Evolutionary conservation across 768 basidiomycete species (phyloP).

Genomic region (Omphalotus guepiniiformis): DNA sequence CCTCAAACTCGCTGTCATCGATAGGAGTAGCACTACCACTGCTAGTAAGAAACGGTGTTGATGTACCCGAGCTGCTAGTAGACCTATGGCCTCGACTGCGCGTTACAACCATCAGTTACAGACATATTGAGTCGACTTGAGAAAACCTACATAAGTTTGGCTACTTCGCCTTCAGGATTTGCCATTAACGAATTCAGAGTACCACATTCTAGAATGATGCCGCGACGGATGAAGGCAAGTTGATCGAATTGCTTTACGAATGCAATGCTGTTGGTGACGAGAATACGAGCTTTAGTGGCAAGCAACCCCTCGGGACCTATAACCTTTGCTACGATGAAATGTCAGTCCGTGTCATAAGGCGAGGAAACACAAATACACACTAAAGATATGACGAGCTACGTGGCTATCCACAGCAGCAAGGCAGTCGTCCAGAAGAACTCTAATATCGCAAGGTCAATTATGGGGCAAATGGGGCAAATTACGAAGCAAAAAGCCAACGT

Average conservation of each 20-base stretch:
- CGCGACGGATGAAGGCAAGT: slow-evolving; percentile 70
- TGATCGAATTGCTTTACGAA: slow-evolving; percentile 77
- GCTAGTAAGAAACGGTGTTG: slow-evolving; percentile 41
- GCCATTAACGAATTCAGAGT: slow-evolving; percentile 56
- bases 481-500: slow-evolving; percentile 18
- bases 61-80: slow-evolving; percentile 41
- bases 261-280: slow-evolving; percentile 87
- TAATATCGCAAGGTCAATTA: slow-evolving; percentile 19
- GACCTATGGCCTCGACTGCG: slow-evolving; percentile 46
- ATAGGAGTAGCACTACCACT: slow-evolving; percentile 34
- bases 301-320: slow-evolving; percentile 84
- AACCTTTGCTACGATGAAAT: slow-evolving; percentile 56
- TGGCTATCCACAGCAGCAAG: slow-evolving; percentile 85
- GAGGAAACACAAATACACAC: slow-evolving; percentile 29
- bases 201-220: slow-evolving; percentile 76
- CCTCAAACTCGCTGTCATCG: slow-evolving; percentile 20
- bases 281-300: slow-evolving; percentile 74
- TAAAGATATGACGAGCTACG: slow-evolving; percentile 82
- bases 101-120: neutral
- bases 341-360: neutral
- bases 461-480: no score
- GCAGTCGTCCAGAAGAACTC: slow-evolving; percentile 84
- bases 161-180: slow-evolving; percentile 60
- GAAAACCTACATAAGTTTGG: slow-evolving; percentile 66
- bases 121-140: neutral